Conservation (phyloP, 2,329 filamentous ascomycete species). For the Phyllosticta ampelicida region DNA sequence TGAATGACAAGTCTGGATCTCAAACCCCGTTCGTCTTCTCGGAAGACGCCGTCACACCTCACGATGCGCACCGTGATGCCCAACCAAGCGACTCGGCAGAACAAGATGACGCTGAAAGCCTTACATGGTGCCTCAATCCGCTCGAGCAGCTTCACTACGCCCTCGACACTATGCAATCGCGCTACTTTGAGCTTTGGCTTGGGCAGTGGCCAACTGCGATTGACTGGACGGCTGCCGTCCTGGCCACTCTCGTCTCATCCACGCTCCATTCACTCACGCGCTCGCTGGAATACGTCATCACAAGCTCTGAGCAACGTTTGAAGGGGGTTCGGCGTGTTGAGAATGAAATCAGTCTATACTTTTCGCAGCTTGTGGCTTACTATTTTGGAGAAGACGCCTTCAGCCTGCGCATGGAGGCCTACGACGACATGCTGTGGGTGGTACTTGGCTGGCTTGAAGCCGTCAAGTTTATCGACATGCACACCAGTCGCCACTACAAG, state of each 20-base stretch:
- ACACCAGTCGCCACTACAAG: conserved; percentile 53
- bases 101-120: background rate
- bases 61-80: background rate
- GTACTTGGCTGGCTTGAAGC: conserved; percentile 83
- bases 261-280: conserved; percentile 60
- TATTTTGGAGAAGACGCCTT: conserved; percentile 83
- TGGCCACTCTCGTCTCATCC: conserved; percentile 68
- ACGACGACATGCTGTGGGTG: conserved; percentile 93
- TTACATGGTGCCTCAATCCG: conserved; percentile 12
- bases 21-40: background rate
- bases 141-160: conserved; percentile 39
- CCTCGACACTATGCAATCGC: conserved; percentile 63
- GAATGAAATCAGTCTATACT: conserved; percentile 75
- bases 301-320: conserved; percentile 19
- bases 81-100: background rate
- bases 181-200: conserved; percentile 65
- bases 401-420: conserved; percentile 65
- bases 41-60: background rate
- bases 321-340: conserved; percentile 44
- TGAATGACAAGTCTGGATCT: background rate
- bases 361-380: conserved; percentile 62
- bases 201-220: conserved; percentile 79
- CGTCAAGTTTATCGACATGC: conserved; percentile 63
- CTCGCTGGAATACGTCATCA: conserved; percentile 39
- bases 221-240: conserved; percentile 87